Percentiles rank a stretch among this genome's conserved stretches.
These are phyloP conservation scores for Blastobotrys parvus DNA, from an alignment of 805 yeast species.

Conservation along the genomic window DNA sequence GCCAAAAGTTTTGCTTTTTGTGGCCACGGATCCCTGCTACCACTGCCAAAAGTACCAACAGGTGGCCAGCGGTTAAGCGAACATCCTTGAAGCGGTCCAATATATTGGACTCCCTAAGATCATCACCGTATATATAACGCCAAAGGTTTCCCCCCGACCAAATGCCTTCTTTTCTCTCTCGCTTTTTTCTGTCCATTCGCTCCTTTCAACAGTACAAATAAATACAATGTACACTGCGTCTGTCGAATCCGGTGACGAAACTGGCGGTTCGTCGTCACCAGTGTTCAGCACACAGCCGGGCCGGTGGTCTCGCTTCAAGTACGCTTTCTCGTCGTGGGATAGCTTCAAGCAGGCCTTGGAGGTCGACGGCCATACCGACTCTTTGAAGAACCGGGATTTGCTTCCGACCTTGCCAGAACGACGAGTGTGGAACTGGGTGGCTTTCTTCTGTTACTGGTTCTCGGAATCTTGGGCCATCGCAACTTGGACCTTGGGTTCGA, in stretches of 20 bases:
- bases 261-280: neutral
- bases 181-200: too few species aligned
- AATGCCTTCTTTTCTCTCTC: too few species aligned
- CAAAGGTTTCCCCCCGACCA: too few species aligned
- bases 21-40: too few species aligned
- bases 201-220: too few species aligned
- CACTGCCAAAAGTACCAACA: too few species aligned
- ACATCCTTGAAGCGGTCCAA: too few species aligned
- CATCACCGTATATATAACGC: too few species aligned
- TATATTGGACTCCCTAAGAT: too few species aligned
- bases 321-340: constrained; percentile 2
- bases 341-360: constrained; percentile 1
- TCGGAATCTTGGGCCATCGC: constrained; percentile 14
- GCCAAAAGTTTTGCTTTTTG: too few species aligned
- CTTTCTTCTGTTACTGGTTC: constrained; percentile 17
- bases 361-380: constrained; percentile 1
- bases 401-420: constrained; percentile 13
- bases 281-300: neutral
- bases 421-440: constrained; percentile 15
- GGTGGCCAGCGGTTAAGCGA: too few species aligned
- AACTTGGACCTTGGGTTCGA: constrained; percentile 13
- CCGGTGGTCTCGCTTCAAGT: neutral
- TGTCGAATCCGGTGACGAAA: neutral
- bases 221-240: neutral
- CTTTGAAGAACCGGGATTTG: constrained; percentile 9